phyloP scores from a whole-genome alignment of 805 yeast genomes.

The Starmerella floris region DNA sequence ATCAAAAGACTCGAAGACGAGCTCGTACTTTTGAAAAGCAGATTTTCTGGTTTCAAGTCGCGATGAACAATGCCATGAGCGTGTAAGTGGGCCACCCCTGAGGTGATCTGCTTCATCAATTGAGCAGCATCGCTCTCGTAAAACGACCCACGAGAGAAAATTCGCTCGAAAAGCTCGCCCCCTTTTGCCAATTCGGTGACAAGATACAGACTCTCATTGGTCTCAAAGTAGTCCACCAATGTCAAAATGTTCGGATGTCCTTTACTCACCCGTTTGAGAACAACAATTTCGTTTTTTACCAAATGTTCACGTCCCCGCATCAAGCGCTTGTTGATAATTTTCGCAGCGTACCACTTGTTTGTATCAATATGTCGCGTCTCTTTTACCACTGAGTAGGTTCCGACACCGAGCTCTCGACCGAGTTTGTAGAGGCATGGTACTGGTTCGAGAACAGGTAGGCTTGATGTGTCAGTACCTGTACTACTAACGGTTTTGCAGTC shows the following conservation, averaged over 20 bases:
- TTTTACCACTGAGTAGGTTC: conserved; percentile 33
- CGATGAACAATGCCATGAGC: conserved; percentile 50
- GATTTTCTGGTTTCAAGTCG: conserved; percentile 60
- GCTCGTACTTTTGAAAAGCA: conserved; percentile 37
- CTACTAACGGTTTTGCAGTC: neutral
- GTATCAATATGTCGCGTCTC: conserved; percentile 33
- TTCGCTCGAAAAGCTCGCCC: conserved; percentile 54
- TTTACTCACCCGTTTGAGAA: conserved; percentile 39
- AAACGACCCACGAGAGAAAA: conserved; percentile 36
- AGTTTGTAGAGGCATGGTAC: conserved; percentile 18
- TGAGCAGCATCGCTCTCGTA: conserved; percentile 38
- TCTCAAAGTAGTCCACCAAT: conserved; percentile 57
- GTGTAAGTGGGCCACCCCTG: conserved; percentile 49
- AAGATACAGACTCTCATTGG: conserved; percentile 38
- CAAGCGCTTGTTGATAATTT: conserved; percentile 37
- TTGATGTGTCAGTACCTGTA: neutral
- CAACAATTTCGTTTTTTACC: conserved; percentile 49
- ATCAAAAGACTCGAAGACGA: conserved; percentile 33
- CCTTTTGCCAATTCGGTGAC: conserved; percentile 57
- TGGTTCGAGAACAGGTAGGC: conserved; percentile 5
- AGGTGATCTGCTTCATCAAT: conserved; percentile 37
- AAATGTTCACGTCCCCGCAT: conserved; percentile 42
- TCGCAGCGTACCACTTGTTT: conserved; percentile 39
- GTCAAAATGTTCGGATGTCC: conserved; percentile 46
- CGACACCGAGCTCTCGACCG: conserved; percentile 32